Conservation (phyloP, 2,329 filamentous ascomycete genomes). For the Acrodontium crateriforme region DNA sequence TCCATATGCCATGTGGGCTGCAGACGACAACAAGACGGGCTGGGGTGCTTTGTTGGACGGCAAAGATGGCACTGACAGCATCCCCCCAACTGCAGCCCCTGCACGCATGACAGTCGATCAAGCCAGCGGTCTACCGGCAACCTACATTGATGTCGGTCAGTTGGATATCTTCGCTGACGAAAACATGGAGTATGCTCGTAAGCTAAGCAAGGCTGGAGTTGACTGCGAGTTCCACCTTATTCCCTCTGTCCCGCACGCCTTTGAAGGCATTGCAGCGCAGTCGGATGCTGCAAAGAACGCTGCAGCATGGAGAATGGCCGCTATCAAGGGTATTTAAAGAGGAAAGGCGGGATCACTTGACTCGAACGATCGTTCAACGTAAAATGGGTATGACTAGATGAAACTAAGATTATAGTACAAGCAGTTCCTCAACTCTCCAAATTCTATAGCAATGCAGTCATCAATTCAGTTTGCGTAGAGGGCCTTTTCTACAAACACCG, state of each 20-base stretch:
- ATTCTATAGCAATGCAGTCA: too few relatives aligned
- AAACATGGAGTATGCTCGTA: conserved; percentile 26
- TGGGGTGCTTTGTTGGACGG: conserved; percentile 30
- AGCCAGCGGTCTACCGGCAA: conserved; percentile 27
- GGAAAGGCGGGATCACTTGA: too few relatives aligned
- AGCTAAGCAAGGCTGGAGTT: conserved; percentile 25
- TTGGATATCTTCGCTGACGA: conserved; percentile 33
- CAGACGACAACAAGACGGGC: conserved; percentile 26
- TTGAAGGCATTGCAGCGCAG: conserved; percentile 18
- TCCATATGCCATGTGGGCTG: conserved; percentile 23
- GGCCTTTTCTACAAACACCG: too few relatives aligned
- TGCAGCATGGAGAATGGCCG: background rate
- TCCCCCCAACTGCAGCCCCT: conserved; percentile 26
- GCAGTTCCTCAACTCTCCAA: too few relatives aligned
- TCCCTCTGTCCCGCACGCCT: conserved; percentile 29
- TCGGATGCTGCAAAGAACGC: conserved; percentile 3
- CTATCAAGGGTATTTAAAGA: background rate
- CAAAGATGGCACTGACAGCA: conserved; percentile 19
- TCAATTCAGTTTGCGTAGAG: too few relatives aligned
- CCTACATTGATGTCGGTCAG: conserved; percentile 32
- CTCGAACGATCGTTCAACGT: too few relatives aligned
- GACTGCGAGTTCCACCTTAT: conserved; percentile 32
- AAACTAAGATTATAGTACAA: too few relatives aligned
- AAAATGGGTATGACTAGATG: too few relatives aligned
- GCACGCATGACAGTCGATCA: conserved; percentile 20